These are phyloP conservation scores for Glomus cerebriforme DNA, from an alignment of 192 early-diverging fungal genomes.

Conservation along the genomic window DNA sequence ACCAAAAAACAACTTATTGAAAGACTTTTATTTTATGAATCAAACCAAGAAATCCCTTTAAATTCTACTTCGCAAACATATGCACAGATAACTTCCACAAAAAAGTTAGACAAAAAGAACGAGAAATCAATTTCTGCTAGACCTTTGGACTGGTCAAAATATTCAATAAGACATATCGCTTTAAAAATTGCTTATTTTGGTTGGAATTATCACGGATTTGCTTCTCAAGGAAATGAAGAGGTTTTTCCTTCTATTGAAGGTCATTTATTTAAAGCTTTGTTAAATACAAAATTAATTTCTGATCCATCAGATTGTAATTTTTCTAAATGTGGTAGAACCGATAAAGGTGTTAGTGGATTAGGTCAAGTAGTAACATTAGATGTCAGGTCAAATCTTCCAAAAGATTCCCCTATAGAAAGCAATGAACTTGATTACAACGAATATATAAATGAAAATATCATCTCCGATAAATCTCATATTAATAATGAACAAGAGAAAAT, in stretches of 20 bases:
- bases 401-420: slow-evolving; percentile 38
- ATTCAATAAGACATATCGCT: slow-evolving; percentile 78
- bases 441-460: too few species aligned
- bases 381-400: slow-evolving; percentile 66
- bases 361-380: slow-evolving; percentile 87
- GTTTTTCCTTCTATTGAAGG: slow-evolving; percentile 78
- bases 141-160: slow-evolving; percentile 77
- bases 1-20: not conserved
- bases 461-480: not conserved
- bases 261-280: slow-evolving; percentile 80
- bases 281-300: slow-evolving; percentile 74
- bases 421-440: slow-evolving; percentile 24
- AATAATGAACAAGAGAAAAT: slow-evolving; percentile 39
- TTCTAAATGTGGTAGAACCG: slow-evolving; percentile 82
- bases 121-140: slow-evolving; percentile 17
- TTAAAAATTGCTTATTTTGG: slow-evolving; percentile 91
- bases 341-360: slow-evolving; percentile 88
- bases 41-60: not conserved
- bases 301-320: slow-evolving; percentile 69
- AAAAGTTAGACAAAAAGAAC: slow-evolving; percentile 6
- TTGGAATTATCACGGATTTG: slow-evolving; percentile 87
- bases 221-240: slow-evolving; percentile 63
- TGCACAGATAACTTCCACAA: not conserved
- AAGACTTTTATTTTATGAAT: not conserved
- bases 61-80: not conserved